phyloP scores from a whole-genome alignment of 2,329 filamentous ascomycete genomes.

The Orbilia blumenaviensis region DNA sequence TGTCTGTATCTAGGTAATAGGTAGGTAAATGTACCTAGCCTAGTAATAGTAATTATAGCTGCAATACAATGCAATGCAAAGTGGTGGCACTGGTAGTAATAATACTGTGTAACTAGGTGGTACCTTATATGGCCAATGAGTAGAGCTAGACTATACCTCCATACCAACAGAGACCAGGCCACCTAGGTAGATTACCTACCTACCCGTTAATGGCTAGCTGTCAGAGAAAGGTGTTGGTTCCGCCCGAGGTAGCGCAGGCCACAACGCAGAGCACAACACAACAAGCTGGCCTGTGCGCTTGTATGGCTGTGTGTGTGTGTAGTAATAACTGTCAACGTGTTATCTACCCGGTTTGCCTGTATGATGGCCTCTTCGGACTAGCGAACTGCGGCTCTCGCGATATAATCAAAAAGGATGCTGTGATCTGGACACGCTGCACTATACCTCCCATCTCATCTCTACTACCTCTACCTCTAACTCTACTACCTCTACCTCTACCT shows the following conservation, averaged over 20 bases:
- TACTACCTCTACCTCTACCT: neutral
- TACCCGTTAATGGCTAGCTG: no score
- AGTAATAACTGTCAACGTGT: conserved; percentile 53
- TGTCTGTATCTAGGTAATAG: no score
- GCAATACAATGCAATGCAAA: no score
- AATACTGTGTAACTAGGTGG: no score
- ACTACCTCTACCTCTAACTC: neutral
- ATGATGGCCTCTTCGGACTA: neutral
- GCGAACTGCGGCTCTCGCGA: neutral
- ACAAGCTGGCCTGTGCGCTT: neutral
- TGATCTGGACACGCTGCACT: conserved; percentile 5
- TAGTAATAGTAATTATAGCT: no score
- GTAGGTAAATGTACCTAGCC: no score
- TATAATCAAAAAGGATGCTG: conserved; percentile 6
- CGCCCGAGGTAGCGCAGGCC: neutral
- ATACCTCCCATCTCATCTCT: conserved; percentile 3
- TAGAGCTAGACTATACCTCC: no score
- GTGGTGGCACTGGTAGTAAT: no score
- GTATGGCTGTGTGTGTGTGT: no score
- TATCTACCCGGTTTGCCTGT: conserved; percentile 8
- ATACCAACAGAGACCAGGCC: no score
- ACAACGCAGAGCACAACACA: conserved; percentile 24
- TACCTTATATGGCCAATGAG: no score
- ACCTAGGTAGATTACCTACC: no score
- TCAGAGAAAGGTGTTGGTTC: neutral